Evolutionary conservation across 2,329 filamentous ascomycete genomes (phyloP).

Genomic region (Xylariaceae sp.): DNA sequence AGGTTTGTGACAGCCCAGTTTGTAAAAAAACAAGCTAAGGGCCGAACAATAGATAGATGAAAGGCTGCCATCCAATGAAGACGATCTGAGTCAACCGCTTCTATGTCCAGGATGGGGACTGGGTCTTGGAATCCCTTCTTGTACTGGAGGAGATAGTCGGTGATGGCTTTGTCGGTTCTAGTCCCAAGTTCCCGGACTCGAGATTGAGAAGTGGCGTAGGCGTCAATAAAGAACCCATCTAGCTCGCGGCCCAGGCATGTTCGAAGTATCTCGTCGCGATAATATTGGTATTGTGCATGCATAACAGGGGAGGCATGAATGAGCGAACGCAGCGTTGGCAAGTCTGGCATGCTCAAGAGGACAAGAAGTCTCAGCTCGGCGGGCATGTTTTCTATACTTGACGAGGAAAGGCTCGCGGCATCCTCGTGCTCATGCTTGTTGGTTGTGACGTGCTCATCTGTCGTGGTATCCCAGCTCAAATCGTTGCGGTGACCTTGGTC

Average conservation of each 20-base stretch:
- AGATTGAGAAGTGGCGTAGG: slow-evolving; percentile 17
- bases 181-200: slow-evolving; percentile 9
- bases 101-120: neutral
- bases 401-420: too few species aligned
- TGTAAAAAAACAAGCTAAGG: slow-evolving; percentile 5
- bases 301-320: slow-evolving; percentile 19
- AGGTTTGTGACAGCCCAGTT: slow-evolving; percentile 9
- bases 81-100: neutral
- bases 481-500: too few species aligned
- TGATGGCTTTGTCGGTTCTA: neutral
- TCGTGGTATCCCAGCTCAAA: too few species aligned
- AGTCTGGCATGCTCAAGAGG: slow-evolving; percentile 16
- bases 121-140: neutral
- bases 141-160: neutral
- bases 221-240: slow-evolving; percentile 17
- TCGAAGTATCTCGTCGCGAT: slow-evolving; percentile 17
- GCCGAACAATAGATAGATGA: slow-evolving; percentile 9
- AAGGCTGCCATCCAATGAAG: slow-evolving; percentile 11
- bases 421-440: too few species aligned
- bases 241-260: slow-evolving; percentile 17
- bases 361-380: slow-evolving; percentile 12
- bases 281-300: slow-evolving; percentile 19
- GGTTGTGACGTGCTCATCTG: too few species aligned
- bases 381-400: slow-evolving; percentile 8
- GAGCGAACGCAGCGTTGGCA: slow-evolving; percentile 11